A percentile compares a stretch with the other conserved stretches of the same genome.
phyloP scores from a whole-genome alignment of 352 stramenopile species.

The Globisporangium abappressorium region DNA sequence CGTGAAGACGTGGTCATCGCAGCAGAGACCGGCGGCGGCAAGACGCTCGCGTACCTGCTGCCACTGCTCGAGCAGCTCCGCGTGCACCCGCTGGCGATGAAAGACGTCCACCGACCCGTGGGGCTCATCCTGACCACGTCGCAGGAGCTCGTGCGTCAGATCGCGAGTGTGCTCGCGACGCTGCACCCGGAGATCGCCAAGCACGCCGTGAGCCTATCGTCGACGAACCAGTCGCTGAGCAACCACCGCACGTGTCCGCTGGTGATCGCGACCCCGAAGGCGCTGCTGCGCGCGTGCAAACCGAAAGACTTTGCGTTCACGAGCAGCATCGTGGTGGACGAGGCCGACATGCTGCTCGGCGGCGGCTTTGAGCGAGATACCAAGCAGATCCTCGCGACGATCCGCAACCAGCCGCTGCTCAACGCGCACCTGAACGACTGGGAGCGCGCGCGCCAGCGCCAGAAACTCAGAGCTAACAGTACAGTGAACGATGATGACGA shows the following conservation, averaged over 20 bases:
- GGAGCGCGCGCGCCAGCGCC: conserved; percentile 9
- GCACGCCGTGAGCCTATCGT: conserved; percentile 45
- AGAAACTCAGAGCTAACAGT: conserved; percentile 8
- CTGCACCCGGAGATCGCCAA: conserved; percentile 39
- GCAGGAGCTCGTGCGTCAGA: conserved; percentile 82
- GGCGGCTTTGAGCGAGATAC: conserved; percentile 76
- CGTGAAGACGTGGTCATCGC: conserved; percentile 90
- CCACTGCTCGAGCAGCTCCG: conserved; percentile 80
- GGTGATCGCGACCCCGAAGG: conserved; percentile 61
- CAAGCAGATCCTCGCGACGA: conserved; percentile 79
- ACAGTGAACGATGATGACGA: neutral
- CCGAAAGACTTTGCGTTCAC: conserved; percentile 75
- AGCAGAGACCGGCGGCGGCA: conserved; percentile 93
- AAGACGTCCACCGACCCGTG: conserved; percentile 44
- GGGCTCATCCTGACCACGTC: conserved; percentile 84
- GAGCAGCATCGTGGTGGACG: conserved; percentile 69
- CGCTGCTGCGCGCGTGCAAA: conserved; percentile 61
- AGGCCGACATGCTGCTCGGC: conserved; percentile 78
- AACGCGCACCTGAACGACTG: conserved; percentile 39
- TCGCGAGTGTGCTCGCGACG: conserved; percentile 42
- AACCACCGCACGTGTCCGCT: conserved; percentile 39
- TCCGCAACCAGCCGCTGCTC: conserved; percentile 72
- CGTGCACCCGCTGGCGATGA: conserved; percentile 27
- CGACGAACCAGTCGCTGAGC: conserved; percentile 43
- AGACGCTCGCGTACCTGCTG: conserved; percentile 95